These are phyloP conservation scores for Coniochaeta hoffmannii DNA, from an alignment of 2,329 filamentous ascomycete species.

Conservation along the genomic window DNA sequence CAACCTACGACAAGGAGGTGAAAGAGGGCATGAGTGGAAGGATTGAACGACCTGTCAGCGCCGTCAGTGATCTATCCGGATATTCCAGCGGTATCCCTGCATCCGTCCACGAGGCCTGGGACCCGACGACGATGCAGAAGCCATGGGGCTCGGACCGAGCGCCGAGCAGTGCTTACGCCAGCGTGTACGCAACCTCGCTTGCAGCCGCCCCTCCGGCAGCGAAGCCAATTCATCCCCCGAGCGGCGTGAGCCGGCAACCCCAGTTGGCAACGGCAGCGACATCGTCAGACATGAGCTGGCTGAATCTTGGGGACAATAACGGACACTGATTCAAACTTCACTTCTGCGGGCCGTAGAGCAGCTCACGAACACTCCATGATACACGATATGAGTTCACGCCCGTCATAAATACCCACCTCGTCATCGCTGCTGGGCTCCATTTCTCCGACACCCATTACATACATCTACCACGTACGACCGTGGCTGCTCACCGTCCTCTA, in stretches of 20 bases:
- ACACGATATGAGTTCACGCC: background rate
- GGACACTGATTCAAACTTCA: slow-evolving; percentile 2
- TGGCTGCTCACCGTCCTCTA: background rate
- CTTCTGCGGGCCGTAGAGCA: background rate
- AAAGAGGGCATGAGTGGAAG: slow-evolving; percentile 53
- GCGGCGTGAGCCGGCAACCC: slow-evolving; percentile 39
- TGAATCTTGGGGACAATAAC: slow-evolving; percentile 55
- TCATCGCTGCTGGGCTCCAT: too few relatives aligned
- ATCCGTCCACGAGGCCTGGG: slow-evolving; percentile 52
- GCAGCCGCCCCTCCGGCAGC: slow-evolving; percentile 24
- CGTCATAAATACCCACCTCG: background rate
- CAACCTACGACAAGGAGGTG: slow-evolving; percentile 46
- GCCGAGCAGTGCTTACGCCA: slow-evolving; percentile 44
- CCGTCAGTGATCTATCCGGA: slow-evolving; percentile 38
- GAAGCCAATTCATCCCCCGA: slow-evolving; percentile 17
- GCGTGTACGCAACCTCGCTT: slow-evolving; percentile 35
- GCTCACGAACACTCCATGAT: background rate
- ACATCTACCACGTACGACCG: background rate
- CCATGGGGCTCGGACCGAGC: slow-evolving; percentile 44
- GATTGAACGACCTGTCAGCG: slow-evolving; percentile 50
- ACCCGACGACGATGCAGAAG: slow-evolving; percentile 33
- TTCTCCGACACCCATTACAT: background rate
- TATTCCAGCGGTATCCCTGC: slow-evolving; percentile 61
- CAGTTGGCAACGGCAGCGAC: slow-evolving; percentile 42
- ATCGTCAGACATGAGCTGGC: slow-evolving; percentile 69